A percentile compares a stretch with the other conserved stretches of the same genome.
phyloP scores from a whole-genome alignment of 805 yeast genomes.

The Tetrapisispora fleetii region DNA sequence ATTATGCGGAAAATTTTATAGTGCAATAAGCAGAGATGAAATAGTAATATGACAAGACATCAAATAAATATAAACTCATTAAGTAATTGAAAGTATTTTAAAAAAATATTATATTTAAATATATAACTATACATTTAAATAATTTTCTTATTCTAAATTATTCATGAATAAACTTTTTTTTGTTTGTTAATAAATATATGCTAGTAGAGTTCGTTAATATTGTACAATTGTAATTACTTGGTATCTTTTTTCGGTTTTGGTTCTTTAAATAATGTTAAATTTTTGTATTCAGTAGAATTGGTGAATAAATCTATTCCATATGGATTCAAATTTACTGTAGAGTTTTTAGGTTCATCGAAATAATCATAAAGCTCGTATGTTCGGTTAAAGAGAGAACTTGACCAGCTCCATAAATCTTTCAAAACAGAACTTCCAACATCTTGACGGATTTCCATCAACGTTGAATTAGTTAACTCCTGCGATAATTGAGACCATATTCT shows the following conservation, averaged over 20 bases:
- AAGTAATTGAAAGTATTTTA: too few relatives aligned
- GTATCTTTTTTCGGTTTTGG: background rate
- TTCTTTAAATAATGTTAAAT: conserved; percentile 1
- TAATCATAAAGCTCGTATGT: conserved; percentile 8
- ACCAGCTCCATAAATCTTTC: conserved; percentile 8
- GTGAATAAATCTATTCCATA: conserved; percentile 2
- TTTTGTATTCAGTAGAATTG: background rate
- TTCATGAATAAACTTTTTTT: background rate
- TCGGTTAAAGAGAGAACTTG: conserved; percentile 6
- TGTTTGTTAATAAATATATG: background rate
- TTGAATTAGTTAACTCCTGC: conserved; percentile 1
- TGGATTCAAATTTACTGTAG: conserved; percentile 6
- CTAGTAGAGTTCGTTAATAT: background rate
- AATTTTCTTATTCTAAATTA: too few relatives aligned
- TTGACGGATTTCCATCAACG: conserved; percentile 1
- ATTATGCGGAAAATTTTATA: too few relatives aligned
- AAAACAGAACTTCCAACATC: conserved; percentile 7
- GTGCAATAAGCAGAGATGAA: too few relatives aligned
- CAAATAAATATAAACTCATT: too few relatives aligned
- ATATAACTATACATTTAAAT: too few relatives aligned
- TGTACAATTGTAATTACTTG: background rate
- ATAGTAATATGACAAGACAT: too few relatives aligned
- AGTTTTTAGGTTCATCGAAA: background rate
- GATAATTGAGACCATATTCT: conserved; percentile 9
- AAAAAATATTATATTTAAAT: too few relatives aligned